A percentile compares a stretch with the other conserved stretches of the same genome.
These are phyloP conservation scores for Gnomoniopsis sp. DNA, from an alignment of 2,329 filamentous ascomycete species.

Conservation along the genomic window DNA sequence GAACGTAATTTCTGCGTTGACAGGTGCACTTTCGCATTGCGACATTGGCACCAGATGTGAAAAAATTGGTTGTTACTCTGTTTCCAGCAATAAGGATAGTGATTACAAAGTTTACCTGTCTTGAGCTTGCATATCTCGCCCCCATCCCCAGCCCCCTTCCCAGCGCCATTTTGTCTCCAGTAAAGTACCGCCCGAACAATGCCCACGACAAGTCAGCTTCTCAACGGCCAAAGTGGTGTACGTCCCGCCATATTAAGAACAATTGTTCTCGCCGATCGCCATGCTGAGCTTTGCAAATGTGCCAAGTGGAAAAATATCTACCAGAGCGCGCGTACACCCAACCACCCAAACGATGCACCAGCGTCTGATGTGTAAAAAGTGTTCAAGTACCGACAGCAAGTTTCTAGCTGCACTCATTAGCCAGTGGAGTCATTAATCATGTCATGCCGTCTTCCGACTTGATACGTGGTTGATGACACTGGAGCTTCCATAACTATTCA, in stretches of 20 bases:
- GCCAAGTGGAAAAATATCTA: background rate
- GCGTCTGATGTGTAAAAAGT: background rate
- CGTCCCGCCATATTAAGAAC: background rate
- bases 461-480: background rate
- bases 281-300: background rate
- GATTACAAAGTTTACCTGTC: constrained; percentile 11
- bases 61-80: constrained; percentile 5
- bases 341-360: background rate
- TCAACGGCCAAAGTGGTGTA: background rate
- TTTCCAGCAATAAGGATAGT: constrained; percentile 1
- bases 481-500: background rate
- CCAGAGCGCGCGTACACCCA: background rate
- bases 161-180: background rate
- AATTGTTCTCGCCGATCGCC: background rate
- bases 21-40: background rate
- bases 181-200: background rate
- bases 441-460: too few relatives aligned
- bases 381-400: background rate
- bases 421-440: too few relatives aligned
- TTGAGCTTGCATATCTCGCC: background rate
- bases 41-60: background rate
- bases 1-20: background rate
- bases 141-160: background rate
- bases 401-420: background rate
- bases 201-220: background rate